Conservation (phyloP, 768 basidiomycete species). For the Lentinula lateritia region DNA sequence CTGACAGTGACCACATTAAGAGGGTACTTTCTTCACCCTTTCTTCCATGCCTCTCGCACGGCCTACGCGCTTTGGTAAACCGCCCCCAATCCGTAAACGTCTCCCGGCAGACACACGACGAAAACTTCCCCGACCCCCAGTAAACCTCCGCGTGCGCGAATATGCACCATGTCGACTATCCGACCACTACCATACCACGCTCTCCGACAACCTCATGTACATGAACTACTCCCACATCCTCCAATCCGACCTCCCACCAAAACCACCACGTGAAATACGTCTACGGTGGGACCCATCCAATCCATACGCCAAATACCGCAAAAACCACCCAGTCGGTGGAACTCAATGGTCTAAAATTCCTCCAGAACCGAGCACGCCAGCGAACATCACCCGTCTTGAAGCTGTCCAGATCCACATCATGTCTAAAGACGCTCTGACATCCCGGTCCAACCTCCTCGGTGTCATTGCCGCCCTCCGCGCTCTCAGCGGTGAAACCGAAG, state of each 20-base stretch:
- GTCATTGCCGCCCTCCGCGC: constrained; percentile 85
- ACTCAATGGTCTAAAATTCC: constrained; percentile 60
- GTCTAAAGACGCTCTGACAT: constrained; percentile 72
- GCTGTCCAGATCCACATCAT: constrained; percentile 83
- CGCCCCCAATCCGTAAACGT: constrained; percentile 37
- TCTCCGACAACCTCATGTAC: constrained; percentile 90
- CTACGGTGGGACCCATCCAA: constrained; percentile 70
- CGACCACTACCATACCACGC: constrained; percentile 79
- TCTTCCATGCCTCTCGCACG: not conserved
- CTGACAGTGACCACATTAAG: too few species aligned
- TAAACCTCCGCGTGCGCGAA: constrained; percentile 60
- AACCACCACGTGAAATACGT: constrained; percentile 52
- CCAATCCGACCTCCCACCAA: constrained; percentile 25
- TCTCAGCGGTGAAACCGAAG: constrained; percentile 75
- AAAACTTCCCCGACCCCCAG: constrained; percentile 71
- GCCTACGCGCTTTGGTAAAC: constrained; percentile 41
- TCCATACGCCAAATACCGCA: constrained; percentile 78
- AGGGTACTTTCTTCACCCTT: not conserved
- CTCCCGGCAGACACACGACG: constrained; percentile 43
- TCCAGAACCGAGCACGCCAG: constrained; percentile 58
- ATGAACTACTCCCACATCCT: constrained; percentile 82
- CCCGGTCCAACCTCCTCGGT: constrained; percentile 70
- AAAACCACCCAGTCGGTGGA: constrained; percentile 73
- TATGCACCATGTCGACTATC: constrained; percentile 67
- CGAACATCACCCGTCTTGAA: constrained; percentile 74